These are phyloP conservation scores for Diversispora eburnea DNA, from an alignment of 192 early-diverging fungal genomes.

Conservation along the genomic window DNA sequence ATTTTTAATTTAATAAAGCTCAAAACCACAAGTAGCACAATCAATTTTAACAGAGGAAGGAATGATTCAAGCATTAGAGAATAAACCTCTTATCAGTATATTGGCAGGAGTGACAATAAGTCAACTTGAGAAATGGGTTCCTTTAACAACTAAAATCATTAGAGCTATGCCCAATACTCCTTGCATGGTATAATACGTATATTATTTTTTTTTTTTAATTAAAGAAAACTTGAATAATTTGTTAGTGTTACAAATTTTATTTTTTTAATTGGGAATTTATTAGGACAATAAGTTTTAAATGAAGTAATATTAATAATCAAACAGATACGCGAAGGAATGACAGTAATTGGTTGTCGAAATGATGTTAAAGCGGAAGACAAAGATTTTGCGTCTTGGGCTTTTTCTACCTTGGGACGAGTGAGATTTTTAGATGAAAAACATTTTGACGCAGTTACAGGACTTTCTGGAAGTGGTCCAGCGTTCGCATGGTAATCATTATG, in stretches of 20 bases:
- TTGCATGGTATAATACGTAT: constrained; percentile 39
- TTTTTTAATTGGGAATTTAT: not conserved
- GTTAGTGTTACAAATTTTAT: not conserved
- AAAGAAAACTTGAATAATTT: not conserved
- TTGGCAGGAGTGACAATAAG: constrained; percentile 50
- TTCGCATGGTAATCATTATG: constrained; percentile 46
- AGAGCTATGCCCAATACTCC: constrained; percentile 58
- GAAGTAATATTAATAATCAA: not conserved
- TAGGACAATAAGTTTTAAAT: not conserved
- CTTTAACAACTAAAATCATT: constrained; percentile 42
- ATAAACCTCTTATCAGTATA: constrained; percentile 49
- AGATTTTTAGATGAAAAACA: constrained; percentile 51
- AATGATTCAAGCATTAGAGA: constrained; percentile 39
- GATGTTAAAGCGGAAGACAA: constrained; percentile 36
- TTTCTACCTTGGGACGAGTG: constrained; percentile 50
- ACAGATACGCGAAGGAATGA: constrained; percentile 55
- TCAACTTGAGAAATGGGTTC: constrained; percentile 47
- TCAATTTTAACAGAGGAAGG: constrained; percentile 42
- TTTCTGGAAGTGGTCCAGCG: constrained; percentile 51
- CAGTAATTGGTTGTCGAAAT: constrained; percentile 41
- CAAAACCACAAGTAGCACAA: constrained; percentile 52
- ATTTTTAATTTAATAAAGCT: constrained; percentile 26
- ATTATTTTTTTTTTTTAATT: not conserved
- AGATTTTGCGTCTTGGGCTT: constrained; percentile 42
- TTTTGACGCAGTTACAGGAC: constrained; percentile 50